Evolutionary conservation across 768 basidiomycete genomes (phyloP).

Genomic region (Naganishia randhawae): DNA sequence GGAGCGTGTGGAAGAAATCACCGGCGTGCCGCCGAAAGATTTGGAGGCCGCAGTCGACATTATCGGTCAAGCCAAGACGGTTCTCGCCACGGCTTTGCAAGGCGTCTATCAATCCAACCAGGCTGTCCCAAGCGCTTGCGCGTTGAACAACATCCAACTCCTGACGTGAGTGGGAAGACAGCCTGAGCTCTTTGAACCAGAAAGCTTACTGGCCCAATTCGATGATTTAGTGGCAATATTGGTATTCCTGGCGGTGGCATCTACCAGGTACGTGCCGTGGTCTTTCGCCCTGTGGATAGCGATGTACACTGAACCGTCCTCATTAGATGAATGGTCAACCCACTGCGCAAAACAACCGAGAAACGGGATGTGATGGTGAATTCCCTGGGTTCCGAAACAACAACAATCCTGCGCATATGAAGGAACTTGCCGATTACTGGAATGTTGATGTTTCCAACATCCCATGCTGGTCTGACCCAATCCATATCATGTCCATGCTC

Average conservation of each 20-base stretch:
- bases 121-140: constrained; percentile 33
- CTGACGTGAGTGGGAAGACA: constrained; percentile 9
- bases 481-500: constrained; percentile 34
- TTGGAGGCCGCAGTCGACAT: constrained; percentile 30
- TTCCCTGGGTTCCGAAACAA: constrained; percentile 36
- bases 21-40: constrained; percentile 28
- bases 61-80: constrained; percentile 31
- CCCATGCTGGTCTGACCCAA: constrained; percentile 32
- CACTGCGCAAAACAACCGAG: constrained; percentile 38
- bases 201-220: not conserved
- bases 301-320: not conserved
- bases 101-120: constrained; percentile 39
- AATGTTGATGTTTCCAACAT: constrained; percentile 33
- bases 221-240: constrained; percentile 31
- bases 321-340: constrained; percentile 39
- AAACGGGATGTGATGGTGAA: constrained; percentile 37
- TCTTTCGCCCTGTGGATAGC: not conserved
- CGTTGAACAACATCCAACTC: constrained; percentile 37
- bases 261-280: constrained; percentile 22
- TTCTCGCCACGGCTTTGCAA: constrained; percentile 34
- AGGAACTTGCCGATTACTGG: constrained; percentile 36
- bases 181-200: not conserved
- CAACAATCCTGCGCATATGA: constrained; percentile 30
- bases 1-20: constrained; percentile 34
- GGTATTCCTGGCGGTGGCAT: constrained; percentile 33